Base-by-base conservation (phyloP, 2,329 filamentous ascomycete species). In the Neoscytalidium dimidiatum region DNA sequence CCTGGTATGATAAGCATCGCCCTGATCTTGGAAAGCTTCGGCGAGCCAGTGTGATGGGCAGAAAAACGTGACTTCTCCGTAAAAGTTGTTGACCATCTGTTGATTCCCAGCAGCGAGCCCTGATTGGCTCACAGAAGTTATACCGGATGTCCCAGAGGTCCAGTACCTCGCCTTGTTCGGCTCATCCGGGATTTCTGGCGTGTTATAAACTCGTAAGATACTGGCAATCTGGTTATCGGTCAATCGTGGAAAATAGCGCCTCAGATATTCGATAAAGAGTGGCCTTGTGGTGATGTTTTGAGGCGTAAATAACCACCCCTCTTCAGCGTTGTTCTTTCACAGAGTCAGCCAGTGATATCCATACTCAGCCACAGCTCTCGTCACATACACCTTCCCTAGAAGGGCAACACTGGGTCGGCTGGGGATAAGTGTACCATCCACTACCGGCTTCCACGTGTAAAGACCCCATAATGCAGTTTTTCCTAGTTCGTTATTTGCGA, bases 31-130 rank as follows among this genome's bases (percentile, higher is more conserved):
- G 28, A 19, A 86, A 3, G 82, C 83, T 43, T 82, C 77, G 2
- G 82, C 80, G 63, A 86, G 73, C 85, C 84, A 87, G 72, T 86
- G 86, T 0, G 82, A 80, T 0, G 85, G 82, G 69, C 86, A 88
- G 52, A 84, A 77, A 66, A 87, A 86, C 2, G 83, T 84, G 0
- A 81, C 77, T 71, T 88, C 85, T 49, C 81, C 83, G 67, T 83
- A 83, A 56, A 87, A 81, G 69, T 85, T 84, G 66, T 79, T 75
- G 9, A 79, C 83, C 23, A 82, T 79, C 69, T 88, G 84, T 67
- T 86, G 85, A 69, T 85, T 84, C 23, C 85, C 85, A 1, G 80
- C 81, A 1, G 77, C 83, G 43, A 79, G 78, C 29, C 77, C 76
- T n/a, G 81, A 83, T 46, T 84, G 78, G 41, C 83, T 83, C n/a